Evolutionary conservation across 352 stramenopile species (phyloP), one percentile per base, ranked within the genome.

Genomic region (Phytophthora multivora): DNA sequence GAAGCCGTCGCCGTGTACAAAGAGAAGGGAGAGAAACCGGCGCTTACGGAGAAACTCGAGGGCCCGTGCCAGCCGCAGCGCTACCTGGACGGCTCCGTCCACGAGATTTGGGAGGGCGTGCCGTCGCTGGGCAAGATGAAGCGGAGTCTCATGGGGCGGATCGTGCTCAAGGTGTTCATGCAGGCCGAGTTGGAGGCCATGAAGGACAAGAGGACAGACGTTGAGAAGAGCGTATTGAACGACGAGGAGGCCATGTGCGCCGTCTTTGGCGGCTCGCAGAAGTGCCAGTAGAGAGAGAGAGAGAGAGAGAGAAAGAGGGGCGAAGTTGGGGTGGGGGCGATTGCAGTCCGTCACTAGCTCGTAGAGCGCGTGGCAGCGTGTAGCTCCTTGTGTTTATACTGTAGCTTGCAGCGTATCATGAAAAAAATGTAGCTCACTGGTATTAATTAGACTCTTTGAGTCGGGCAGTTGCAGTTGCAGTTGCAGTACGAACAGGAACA

Each of bases 51-150:
- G n/a, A 67, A 59, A 33, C 69, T 77, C 25, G 31, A 57, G 30
- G 71, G 71, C 0, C 71, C 71, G 40, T 71, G 59, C 36, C 67
- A 79, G 25, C 71, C 67, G 5, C 71, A 77, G 16, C 50, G 47
- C 12, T 77, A 80, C 45, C 26, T 69, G 16, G 53, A 75, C 30
- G 52, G 50, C 7, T 53, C 55, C 3, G 30, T 67, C 3, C 39
- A 67, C 33, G 51, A 60, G 16, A 28, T 65, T 4, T 68, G 66
- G 52, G 58, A 69, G 8, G 71, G 56, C 18, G 51, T 68, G 46
- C 54, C 52, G 7, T 76, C 68, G 2, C 10, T 72, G 31, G 58
- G 52, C 18, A 64, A 36, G 0, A 72, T 69, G 52, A 73, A 64
- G 63, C 52, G 55, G 12, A 76, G 63, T 42, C 18, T 66, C 10